phyloP scores from a whole-genome alignment of 1,284 basidiomycete genomes.

The Ustilago lituana region DNA sequence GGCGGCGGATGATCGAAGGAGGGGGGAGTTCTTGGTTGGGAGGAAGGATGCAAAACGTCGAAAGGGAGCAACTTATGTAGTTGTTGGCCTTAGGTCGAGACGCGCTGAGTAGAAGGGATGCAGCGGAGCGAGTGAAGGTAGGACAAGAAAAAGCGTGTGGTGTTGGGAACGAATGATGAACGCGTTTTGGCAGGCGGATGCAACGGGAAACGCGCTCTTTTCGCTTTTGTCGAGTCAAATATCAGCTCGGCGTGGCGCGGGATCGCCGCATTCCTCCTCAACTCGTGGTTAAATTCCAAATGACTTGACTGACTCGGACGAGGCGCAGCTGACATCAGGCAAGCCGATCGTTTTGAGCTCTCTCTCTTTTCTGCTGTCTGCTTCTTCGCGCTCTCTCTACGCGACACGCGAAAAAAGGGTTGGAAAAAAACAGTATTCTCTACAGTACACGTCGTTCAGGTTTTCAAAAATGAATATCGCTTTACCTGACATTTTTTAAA shows the following conservation, averaged over 20 bases:
- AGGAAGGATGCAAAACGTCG: constrained; percentile 11
- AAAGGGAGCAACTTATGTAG: constrained; percentile 39
- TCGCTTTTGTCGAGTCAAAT: neutral
- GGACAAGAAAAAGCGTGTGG: constrained; percentile 32
- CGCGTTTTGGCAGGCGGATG: constrained; percentile 12
- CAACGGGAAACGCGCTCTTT: neutral
- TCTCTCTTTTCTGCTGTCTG: neutral
- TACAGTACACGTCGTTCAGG: too few relatives aligned
- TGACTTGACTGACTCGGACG: too few relatives aligned
- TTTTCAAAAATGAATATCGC: too few relatives aligned
- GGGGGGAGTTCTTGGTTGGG: constrained; percentile 14
- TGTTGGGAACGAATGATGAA: constrained; percentile 23
- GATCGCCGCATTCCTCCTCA: too few relatives aligned
- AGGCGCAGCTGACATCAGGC: constrained; percentile 28
- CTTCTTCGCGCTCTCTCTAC: constrained; percentile 30
- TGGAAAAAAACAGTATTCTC: constrained; percentile 5
- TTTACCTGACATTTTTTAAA: too few relatives aligned
- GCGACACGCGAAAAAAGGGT: constrained; percentile 20
- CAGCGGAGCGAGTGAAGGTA: constrained; percentile 6
- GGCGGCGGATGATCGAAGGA: constrained; percentile 6
- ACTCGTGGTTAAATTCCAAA: too few relatives aligned
- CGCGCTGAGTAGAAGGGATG: constrained; percentile 10
- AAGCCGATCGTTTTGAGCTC: too few relatives aligned
- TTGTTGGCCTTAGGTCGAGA: constrained; percentile 8
- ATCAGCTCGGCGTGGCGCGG: constrained; percentile 10